Conservation (phyloP, 192 early-diverging fungal species). For the Backusella tuberculispora region DNA sequence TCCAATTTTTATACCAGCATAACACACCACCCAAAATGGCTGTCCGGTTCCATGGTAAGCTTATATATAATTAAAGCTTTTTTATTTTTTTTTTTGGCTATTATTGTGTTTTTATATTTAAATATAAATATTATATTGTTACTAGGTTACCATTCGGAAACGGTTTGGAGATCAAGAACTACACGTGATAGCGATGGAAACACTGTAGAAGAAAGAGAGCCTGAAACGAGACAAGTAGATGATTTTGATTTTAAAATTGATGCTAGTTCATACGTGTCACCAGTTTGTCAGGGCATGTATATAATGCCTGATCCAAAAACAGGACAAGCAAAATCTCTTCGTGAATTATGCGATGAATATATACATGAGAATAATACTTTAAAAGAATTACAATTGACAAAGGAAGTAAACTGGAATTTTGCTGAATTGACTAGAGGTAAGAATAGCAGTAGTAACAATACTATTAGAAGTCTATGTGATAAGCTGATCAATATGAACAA, state of each 20-base stretch:
- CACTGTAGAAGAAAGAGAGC: conserved; percentile 29
- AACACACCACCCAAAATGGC: conserved; percentile 35
- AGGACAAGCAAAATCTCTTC: conserved; percentile 27
- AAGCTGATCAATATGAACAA: too few species aligned
- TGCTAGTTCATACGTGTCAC: conserved; percentile 34
- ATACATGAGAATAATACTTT: conserved; percentile 30
- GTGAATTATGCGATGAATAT: conserved; percentile 44
- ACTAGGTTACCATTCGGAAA: conserved; percentile 42
- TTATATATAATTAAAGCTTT: neutral
- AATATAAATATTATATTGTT: too few species aligned
- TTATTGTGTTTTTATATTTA: neutral
- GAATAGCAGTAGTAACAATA: too few species aligned
- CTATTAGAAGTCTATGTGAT: too few species aligned
- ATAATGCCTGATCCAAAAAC: conserved; percentile 38
- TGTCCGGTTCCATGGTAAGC: conserved; percentile 14
- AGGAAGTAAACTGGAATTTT: conserved; percentile 51
- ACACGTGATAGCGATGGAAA: conserved; percentile 33
- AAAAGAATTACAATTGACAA: conserved; percentile 50
- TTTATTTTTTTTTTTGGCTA: neutral
- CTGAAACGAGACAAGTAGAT: conserved; percentile 30
- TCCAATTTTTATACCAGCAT: conserved; percentile 39
- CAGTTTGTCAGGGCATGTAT: conserved; percentile 36
- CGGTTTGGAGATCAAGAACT: conserved; percentile 20
- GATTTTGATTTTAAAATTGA: conserved; percentile 45
- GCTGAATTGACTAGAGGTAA: conserved; percentile 39